Base-by-base conservation (phyloP, 2,329 filamentous ascomycete species). In the Diplodia corticola region DNA sequence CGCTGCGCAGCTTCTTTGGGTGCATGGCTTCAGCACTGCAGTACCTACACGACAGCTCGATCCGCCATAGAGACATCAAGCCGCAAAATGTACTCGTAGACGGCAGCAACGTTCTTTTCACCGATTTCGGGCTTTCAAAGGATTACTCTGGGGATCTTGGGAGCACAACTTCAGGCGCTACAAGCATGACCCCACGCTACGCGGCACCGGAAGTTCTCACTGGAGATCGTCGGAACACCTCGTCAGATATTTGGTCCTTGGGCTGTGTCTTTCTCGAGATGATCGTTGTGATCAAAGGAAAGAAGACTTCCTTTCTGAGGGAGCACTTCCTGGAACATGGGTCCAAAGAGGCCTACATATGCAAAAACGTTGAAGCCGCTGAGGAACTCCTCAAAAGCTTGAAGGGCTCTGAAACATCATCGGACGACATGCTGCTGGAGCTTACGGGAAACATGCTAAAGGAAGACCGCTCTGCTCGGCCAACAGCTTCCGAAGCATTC, bases 1-100 rank as follows among this genome's bases (percentile, higher is more conserved):
- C 9, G 70, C 73, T 59, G 74, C 73, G 69, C 76, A 61, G 35
- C 28, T 68, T 78, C 74, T 74, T 75, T 49, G 76, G 76, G 53
- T 78, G 76, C 67, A 72, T 78, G 7, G 69, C 72, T 2, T 76
- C 75, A 2, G 75, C 76, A 12, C 48, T 73, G 12, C 61, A 67
- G 6, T 71, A 70, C 44, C 69, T 72, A 44, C 70, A 73, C 35
- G 30, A 67, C 5, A 64, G 67, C 6, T 70, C 35, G 2, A 67
- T 72, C 7, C 67, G 71, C 2, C 71, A 72, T 55, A 71, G 70
- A 40, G 72, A 73, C 28, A 69, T 71, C 46, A 73, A 74, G 28
- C 69, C 71, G 0, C 51, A 63, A 22, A 71, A 73, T 44, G 71
- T 71, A 7, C 59, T 72, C 9, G 50, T 73, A 13, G 71, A 73